A percentile compares a stretch with the other conserved stretches of the same genome.
Evolutionary conservation across 306 rosid genomes (phyloP).

Genomic region (Prunus dulcis): DNA sequence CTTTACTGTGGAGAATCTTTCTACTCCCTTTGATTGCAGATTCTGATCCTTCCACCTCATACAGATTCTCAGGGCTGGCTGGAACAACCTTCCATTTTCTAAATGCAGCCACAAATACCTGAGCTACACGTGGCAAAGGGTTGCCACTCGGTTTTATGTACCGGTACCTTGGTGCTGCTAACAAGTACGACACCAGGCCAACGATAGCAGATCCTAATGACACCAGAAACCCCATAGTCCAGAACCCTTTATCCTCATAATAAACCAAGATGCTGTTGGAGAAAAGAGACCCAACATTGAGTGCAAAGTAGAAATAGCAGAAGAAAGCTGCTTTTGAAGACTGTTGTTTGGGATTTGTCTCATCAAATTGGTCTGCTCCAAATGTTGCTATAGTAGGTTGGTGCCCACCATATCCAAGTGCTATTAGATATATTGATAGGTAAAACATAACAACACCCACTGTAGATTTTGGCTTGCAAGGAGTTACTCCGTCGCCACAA

Average conservation of each 20-base stretch:
- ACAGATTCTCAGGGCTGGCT: constrained; percentile 33
- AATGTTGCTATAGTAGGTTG: constrained; percentile 60
- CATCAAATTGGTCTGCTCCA: constrained; percentile 69
- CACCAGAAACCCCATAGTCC: constrained; percentile 54
- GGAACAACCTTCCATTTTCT: constrained; percentile 38
- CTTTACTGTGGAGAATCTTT: constrained; percentile 52
- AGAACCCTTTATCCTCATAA: constrained; percentile 51
- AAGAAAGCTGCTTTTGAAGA: constrained; percentile 51
- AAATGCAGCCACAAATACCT: constrained; percentile 58
- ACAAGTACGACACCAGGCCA: constrained; percentile 38
- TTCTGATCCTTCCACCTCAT: constrained; percentile 36
- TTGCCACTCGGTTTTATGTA: constrained; percentile 59
- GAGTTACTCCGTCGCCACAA: constrained; percentile 6
- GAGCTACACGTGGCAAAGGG: constrained; percentile 60
- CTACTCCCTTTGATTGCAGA: constrained; percentile 45
- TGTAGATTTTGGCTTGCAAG: constrained; percentile 15
- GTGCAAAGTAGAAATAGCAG: constrained; percentile 54
- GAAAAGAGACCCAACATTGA: constrained; percentile 63
- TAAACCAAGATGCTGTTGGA: constrained; percentile 66
- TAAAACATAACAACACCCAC: constrained; percentile 43
- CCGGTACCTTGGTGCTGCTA: constrained; percentile 47
- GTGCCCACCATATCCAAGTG: constrained; percentile 62
- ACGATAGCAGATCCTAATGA: constrained; percentile 52
- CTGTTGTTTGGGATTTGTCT: constrained; percentile 40
- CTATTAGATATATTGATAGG: constrained; percentile 56